Evolutionary conservation across 1,284 basidiomycete species (phyloP), one percentile per base, ranked within the genome.

Genomic region (Agroathelia rolfsii): DNA sequence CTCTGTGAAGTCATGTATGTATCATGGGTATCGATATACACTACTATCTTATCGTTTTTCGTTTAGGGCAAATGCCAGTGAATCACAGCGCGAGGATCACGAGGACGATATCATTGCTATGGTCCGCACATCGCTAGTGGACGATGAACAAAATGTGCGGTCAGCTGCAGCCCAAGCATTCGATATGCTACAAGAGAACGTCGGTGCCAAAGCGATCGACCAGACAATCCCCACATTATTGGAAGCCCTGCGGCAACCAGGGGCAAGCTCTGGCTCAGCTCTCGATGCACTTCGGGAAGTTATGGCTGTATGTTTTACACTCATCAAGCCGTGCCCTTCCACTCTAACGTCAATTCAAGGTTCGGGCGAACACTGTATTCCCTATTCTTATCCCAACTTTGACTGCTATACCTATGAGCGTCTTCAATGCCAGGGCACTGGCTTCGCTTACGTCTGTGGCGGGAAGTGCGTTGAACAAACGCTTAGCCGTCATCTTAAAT

Each of bases 381-480:
- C 95, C 95, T 0, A 86, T 95, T n/a, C 65, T 98, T 34, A 88
- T 98, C 32, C 95, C 94, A 0, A 93, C 92, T 5, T 69, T 98
- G 41, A 92, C 87, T 23, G 76, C 81, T 4, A 74, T 75, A 22
- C 94, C 94, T 0, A 93, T 98, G 72, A 82, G 88, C 2, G 77
- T 84, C 3, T 96, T 96, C 77, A 97, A 98, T 51, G 89, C 88
- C n/a, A 76, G 82, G 12, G 94, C 94, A 3, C 63, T 98, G 8
- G 82, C 81, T 3, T 82, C 89, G 0, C 69, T 98, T 24, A 90
- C 97, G 11, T 85, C 85, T 4, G 94, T 97, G 5, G 94, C 95
- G 23, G 94, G 94, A 6, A 70, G 71, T 29, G 88, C 94, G 0
- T 64, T 98, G 40, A 94, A 85, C 62, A 76, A 76, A 48, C 75